These are phyloP conservation scores for Dioszegia crocea DNA, from an alignment of 768 basidiomycete genomes.

Conservation along the genomic window DNA sequence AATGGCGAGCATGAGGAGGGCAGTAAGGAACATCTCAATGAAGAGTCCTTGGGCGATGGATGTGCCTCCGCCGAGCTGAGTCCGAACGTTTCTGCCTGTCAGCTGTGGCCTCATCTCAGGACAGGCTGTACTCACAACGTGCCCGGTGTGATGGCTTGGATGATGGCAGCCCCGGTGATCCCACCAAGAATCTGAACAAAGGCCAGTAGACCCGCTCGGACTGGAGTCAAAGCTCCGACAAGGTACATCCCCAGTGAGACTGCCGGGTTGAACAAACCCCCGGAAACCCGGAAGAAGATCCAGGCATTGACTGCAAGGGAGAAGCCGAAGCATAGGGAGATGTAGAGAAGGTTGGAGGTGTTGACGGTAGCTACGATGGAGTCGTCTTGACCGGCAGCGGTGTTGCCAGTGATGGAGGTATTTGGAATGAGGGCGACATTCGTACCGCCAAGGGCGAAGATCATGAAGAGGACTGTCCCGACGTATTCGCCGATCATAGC, in stretches of 20 bases:
- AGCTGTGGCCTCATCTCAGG: neutral
- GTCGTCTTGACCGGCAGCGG: slow-evolving; percentile 40
- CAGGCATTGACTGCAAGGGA: slow-evolving; percentile 49
- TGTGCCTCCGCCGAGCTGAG: slow-evolving; percentile 42
- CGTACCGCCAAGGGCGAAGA: slow-evolving; percentile 47
- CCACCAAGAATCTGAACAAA: slow-evolving; percentile 48
- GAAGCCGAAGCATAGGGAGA: slow-evolving; percentile 48
- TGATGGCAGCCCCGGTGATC: slow-evolving; percentile 48
- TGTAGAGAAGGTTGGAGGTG: slow-evolving; percentile 45
- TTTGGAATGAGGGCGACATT: slow-evolving; percentile 47
- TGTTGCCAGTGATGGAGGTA: slow-evolving; percentile 42
- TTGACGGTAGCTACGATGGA: slow-evolving; percentile 38
- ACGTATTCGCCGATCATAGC: slow-evolving; percentile 50
- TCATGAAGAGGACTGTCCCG: slow-evolving; percentile 48
- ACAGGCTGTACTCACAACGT: slow-evolving; percentile 25
- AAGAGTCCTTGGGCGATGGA: slow-evolving; percentile 49
- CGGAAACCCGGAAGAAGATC: slow-evolving; percentile 50
- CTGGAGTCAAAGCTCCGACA: slow-evolving; percentile 48
- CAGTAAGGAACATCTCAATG: slow-evolving; percentile 51
- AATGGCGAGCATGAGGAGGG: slow-evolving; percentile 22
- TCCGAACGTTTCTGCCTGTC: slow-evolving; percentile 29
- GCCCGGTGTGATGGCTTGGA: slow-evolving; percentile 46
- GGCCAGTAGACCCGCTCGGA: slow-evolving; percentile 47
- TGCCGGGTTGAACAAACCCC: slow-evolving; percentile 51
- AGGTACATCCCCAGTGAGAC: slow-evolving; percentile 50